These are phyloP conservation scores for Tolypocladium album DNA, from an alignment of 2,329 filamentous ascomycete genomes.

Conservation along the genomic window DNA sequence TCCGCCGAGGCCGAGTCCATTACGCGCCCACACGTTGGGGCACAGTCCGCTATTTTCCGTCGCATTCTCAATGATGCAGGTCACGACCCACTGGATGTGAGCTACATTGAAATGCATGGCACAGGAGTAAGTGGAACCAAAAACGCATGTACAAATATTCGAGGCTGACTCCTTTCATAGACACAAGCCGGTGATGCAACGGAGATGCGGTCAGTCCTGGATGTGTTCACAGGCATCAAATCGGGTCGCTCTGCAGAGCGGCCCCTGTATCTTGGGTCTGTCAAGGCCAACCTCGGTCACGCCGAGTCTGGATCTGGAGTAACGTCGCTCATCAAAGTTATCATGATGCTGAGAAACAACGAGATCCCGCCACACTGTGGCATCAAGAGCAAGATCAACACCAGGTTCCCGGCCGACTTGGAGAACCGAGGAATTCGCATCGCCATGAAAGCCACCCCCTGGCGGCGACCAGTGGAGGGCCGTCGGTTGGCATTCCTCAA, in stretches of 20 bases:
- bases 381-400: conserved; percentile 55
- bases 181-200: conserved; percentile 78
- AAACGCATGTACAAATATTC: no score
- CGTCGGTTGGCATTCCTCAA: conserved; percentile 49
- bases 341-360: conserved; percentile 44
- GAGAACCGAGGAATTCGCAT: conserved; percentile 48
- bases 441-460: conserved; percentile 40
- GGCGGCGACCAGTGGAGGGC: no score
- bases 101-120: conserved; percentile 86
- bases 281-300: conserved; percentile 58
- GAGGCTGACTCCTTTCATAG: no score
- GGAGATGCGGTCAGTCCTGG: conserved; percentile 70
- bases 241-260: conserved; percentile 26
- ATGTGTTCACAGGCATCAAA: conserved; percentile 31
- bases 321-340: conserved; percentile 50
- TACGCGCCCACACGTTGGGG: no score
- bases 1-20: no score
- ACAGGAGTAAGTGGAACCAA: no score
- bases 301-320: conserved; percentile 54
- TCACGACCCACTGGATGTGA: no score
- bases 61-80: no score
- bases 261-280: conserved; percentile 51
- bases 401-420: conserved; percentile 48
- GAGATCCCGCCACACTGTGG: conserved; percentile 55
- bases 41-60: no score